Conservation (phyloP, 345 rosid genomes). For the Carallia brachiata region DNA sequence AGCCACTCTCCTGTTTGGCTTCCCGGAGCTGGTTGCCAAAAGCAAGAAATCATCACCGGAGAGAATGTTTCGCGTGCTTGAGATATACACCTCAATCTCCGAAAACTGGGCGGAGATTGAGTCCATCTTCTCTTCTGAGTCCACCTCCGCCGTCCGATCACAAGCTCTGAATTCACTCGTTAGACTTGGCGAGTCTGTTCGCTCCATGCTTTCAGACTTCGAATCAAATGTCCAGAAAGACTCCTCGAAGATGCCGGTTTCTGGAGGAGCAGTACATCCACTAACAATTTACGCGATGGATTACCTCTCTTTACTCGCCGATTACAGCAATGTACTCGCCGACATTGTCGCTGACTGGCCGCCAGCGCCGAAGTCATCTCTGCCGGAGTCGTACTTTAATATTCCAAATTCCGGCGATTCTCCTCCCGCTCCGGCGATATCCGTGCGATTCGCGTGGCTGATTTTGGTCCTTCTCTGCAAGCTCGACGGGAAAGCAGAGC, state of each 20-base stretch:
- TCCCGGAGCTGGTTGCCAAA: conserved; percentile 20
- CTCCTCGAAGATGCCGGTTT: conserved; percentile 37
- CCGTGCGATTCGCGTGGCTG: conserved; percentile 51
- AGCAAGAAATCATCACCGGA: conserved; percentile 14
- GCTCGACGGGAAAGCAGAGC: conserved; percentile 60
- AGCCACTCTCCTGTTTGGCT: conserved; percentile 13
- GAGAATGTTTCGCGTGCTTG: conserved; percentile 5
- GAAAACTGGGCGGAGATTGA: conserved; percentile 32
- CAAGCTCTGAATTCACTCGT: conserved; percentile 51
- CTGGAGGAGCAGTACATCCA: conserved; percentile 54
- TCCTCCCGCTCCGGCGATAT: conserved; percentile 37
- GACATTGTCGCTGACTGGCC: conserved; percentile 45
- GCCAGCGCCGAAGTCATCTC: conserved; percentile 30
- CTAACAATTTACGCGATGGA: conserved; percentile 51
- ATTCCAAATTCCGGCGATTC: conserved; percentile 18
- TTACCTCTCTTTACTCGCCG: conserved; percentile 51
- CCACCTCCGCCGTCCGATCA: conserved; percentile 36
- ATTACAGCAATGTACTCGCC: conserved; percentile 42
- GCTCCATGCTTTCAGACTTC: conserved; percentile 37
- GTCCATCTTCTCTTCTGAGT: conserved; percentile 44
- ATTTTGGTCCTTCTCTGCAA: conserved; percentile 61
- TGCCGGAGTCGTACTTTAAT: conserved; percentile 43
- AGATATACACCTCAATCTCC: conserved; percentile 7
- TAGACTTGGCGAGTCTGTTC: conserved; percentile 47
- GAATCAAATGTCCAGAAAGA: conserved; percentile 53